phyloP scores from a whole-genome alignment of 1,284 basidiomycete species.

The Neonothopanus nambi region DNA sequence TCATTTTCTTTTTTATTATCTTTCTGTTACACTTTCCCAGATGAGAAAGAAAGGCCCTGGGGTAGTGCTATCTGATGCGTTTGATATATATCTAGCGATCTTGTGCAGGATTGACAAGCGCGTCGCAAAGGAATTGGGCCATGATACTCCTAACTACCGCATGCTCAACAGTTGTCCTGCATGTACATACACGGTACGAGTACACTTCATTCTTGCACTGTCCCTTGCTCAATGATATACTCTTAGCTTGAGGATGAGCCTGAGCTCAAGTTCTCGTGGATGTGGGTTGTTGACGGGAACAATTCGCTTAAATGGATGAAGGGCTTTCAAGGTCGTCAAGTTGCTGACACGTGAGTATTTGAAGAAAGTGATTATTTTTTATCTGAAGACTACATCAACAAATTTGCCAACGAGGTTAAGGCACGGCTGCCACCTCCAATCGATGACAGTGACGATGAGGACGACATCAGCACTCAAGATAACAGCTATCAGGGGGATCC shows the following conservation, averaged over 20 bases:
- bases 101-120: not conserved
- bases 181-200: not conserved
- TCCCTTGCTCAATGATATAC: not conserved
- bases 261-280: not conserved
- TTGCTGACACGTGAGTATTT: not conserved
- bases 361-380: slow-evolving; percentile 1
- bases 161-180: not conserved
- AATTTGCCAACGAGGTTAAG: slow-evolving; percentile 19
- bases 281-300: not conserved
- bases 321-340: not conserved
- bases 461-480: slow-evolving; percentile 2
- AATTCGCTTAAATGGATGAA: not conserved
- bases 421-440: not conserved
- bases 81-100: not conserved
- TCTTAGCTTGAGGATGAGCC: not conserved
- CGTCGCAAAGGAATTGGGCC: not conserved
- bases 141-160: not conserved
- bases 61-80: not conserved
- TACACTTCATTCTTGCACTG: not conserved
- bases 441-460: not conserved
- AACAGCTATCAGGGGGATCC: not conserved
- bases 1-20: too few species aligned
- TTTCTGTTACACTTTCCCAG: too few species aligned
- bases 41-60: too few species aligned
- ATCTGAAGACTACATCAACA: not conserved